Base-by-base conservation (phyloP, 2,329 filamentous ascomycete species). In the Didymella pinodella region DNA sequence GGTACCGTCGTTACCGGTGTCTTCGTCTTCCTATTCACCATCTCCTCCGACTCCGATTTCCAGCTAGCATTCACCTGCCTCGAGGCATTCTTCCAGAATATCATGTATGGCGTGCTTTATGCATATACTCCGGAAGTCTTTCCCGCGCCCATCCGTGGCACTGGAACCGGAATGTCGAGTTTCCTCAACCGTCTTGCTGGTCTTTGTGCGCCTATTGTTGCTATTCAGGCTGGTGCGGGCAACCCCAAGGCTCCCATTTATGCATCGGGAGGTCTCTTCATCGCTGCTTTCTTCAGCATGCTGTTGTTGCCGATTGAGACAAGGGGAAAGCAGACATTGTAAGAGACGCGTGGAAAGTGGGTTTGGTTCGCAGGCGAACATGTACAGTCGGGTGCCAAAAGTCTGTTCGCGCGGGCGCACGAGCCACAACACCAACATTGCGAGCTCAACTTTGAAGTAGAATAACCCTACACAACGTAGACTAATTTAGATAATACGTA, bases 51-150 rank as follows among this genome's bases (percentile, higher is more conserved):
- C 46, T 81, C 86, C 1, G 75, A 78, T 38, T 79, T 81, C 59
- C 87, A 90, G 78, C 83, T 92, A 38, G 81, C 82, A 49, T 90
- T 90, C 72, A 87, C 85, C 0, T 90, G 86, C 62, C 80, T 89
- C 63, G 86, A 90, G 72, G 87, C 89, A 11, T 90, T 92, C 72
- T 85, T 87, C 64, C 88, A 91, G 54, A 75, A 76, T 51, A 67
- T 76, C 63, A 72, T 71, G 67, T 92, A 91, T 76, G 89, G 89
- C 56, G 88, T 91, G 1, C 78, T 93, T 1, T 92, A 91, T 72
- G 88, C 89, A 7, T 92, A 91, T 72, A 92, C 90, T 0, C 90
- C 90, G 0, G 90, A 92, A 69, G 86, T 92, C 28, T 92, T 93
- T 76, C 89, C 90, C 0, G 88, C 89, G 0, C 88, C 89, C 0